Evolutionary conservation across 2,329 filamentous ascomycete species (phyloP).

Genomic region (Lecanicillium sp.): DNA sequence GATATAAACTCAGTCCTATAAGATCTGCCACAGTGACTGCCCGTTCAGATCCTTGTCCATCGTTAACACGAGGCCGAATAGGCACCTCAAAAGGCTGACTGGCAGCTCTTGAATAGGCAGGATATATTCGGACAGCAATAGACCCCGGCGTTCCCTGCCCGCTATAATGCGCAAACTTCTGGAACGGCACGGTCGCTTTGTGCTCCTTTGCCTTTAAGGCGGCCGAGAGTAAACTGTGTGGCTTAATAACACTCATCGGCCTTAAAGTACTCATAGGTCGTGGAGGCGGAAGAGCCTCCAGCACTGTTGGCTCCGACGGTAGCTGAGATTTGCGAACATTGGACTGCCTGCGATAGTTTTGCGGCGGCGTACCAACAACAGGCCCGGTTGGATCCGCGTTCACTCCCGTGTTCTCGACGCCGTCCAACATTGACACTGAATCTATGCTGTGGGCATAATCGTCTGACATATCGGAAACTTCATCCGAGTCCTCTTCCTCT

Average conservation of each 20-base stretch:
- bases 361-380: slow-evolving; percentile 56
- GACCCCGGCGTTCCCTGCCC: slow-evolving; percentile 73
- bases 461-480: slow-evolving; percentile 53
- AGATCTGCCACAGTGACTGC: slow-evolving; percentile 68
- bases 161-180: slow-evolving; percentile 66
- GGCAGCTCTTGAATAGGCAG: slow-evolving; percentile 58
- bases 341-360: slow-evolving; percentile 51
- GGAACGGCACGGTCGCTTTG: slow-evolving; percentile 62
- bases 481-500: slow-evolving; percentile 52
- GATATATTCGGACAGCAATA: slow-evolving; percentile 69
- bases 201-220: slow-evolving; percentile 64
- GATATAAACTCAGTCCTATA: slow-evolving; percentile 72
- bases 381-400: slow-evolving; percentile 46
- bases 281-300: slow-evolving; percentile 63
- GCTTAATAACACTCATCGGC: slow-evolving; percentile 58
- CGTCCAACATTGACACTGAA: slow-evolving; percentile 62
- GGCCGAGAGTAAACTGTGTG: slow-evolving; percentile 62
- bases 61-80: slow-evolving; percentile 60
- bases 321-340: slow-evolving; percentile 55
- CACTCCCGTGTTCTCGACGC: slow-evolving; percentile 49
- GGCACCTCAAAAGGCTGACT: slow-evolving; percentile 63
- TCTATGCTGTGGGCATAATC: slow-evolving; percentile 61
- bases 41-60: slow-evolving; percentile 52
- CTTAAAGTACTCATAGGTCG: slow-evolving; percentile 56
- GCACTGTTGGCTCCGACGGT: slow-evolving; percentile 43